phyloP scores from a whole-genome alignment of 2,329 filamentous ascomycete species.

The Chrysoporthe cubensis region DNA sequence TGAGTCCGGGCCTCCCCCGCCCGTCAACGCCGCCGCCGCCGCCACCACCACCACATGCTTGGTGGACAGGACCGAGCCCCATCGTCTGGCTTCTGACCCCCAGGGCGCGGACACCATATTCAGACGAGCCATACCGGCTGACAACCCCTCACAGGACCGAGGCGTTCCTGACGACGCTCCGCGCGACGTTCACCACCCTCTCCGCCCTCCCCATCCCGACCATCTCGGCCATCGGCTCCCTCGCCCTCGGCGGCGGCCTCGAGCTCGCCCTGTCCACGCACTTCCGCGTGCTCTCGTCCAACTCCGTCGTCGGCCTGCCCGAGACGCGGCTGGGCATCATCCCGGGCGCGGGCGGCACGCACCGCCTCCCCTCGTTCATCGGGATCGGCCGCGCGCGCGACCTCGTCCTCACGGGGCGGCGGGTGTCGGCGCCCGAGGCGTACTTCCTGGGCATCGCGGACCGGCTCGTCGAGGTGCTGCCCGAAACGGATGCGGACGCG shows the following conservation, averaged over 20 bases:
- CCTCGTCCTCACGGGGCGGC: slow-evolving; percentile 86
- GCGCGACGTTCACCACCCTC: slow-evolving; percentile 74
- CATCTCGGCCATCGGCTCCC: slow-evolving; percentile 82
- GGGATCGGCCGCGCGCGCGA: slow-evolving; percentile 84
- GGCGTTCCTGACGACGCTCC: slow-evolving; percentile 77
- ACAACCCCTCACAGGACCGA: slow-evolving; percentile 61
- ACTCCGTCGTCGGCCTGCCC: slow-evolving; percentile 78
- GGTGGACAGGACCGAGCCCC: no score
- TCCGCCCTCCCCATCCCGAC: slow-evolving; percentile 82
- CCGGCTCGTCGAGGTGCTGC: slow-evolving; percentile 79
- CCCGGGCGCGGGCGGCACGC: slow-evolving; percentile 91
- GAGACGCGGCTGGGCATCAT: slow-evolving; percentile 94
- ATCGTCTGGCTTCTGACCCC: no score
- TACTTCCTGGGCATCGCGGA: slow-evolving; percentile 92
- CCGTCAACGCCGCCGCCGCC: background rate
- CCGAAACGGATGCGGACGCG: slow-evolving; percentile 53
- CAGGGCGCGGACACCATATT: no score
- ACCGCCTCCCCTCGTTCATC: slow-evolving; percentile 80
- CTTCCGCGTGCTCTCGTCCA: slow-evolving; percentile 83
- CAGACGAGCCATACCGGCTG: background rate
- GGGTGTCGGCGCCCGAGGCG: slow-evolving; percentile 80
- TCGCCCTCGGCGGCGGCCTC: slow-evolving; percentile 89
- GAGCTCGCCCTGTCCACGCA: slow-evolving; percentile 90
- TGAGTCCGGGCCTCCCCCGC: slow-evolving; percentile 46
- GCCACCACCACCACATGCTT: background rate